Conservation (phyloP, 2,329 filamentous ascomycete species). For the Cytospora piceicola region DNA sequence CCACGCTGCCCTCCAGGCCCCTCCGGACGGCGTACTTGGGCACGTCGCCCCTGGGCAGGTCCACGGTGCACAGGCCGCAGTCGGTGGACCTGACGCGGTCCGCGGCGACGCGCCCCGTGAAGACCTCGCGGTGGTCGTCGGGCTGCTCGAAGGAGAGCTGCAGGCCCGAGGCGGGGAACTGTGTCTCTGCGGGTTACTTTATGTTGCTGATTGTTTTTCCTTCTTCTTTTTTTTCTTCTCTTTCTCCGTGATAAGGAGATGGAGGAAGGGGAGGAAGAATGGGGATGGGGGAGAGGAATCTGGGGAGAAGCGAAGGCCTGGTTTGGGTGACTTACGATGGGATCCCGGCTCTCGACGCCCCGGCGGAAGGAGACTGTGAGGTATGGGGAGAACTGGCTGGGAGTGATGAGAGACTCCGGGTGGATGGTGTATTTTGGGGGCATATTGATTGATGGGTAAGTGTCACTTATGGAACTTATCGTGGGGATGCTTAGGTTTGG, state of each 20-base stretch:
- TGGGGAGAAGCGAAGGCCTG: too few relatives aligned
- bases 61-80: constrained; percentile 25
- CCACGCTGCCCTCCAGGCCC: constrained; percentile 2
- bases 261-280: background rate
- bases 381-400: constrained; percentile 24
- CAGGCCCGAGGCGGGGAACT: constrained; percentile 29
- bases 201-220: too few relatives aligned
- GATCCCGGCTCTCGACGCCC: constrained; percentile 24
- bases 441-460: constrained; percentile 12
- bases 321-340: constrained; percentile 20
- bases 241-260: background rate
- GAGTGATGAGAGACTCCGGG: constrained; percentile 25
- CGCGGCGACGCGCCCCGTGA: constrained; percentile 26
- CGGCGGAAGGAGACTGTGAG: constrained; percentile 28
- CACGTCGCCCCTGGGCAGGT: constrained; percentile 19
- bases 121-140: constrained; percentile 24
- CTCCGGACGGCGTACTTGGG: constrained; percentile 17
- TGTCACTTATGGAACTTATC: background rate
- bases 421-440: constrained; percentile 21
- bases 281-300: background rate
- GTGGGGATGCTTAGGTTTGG: background rate
- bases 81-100: constrained; percentile 22
- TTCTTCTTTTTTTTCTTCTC: background rate
- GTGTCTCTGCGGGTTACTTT: background rate
- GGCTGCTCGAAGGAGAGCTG: constrained; percentile 28